phyloP scores from a whole-genome alignment of 129 eudicot species.

The Heracleum sosnowskyi region DNA sequence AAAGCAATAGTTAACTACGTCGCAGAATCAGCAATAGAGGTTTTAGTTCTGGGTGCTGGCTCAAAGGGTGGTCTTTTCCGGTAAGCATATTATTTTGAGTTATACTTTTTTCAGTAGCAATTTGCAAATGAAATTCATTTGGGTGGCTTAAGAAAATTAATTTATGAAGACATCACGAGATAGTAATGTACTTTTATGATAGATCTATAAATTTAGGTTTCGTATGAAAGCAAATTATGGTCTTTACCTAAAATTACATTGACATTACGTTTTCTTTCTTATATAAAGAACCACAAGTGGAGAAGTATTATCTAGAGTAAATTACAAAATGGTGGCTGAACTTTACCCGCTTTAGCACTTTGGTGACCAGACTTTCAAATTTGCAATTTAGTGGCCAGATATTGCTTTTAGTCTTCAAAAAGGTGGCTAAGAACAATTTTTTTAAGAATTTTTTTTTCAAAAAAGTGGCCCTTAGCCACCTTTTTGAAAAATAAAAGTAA shows the following conservation, averaged over 20 bases:
- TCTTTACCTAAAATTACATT: not conserved
- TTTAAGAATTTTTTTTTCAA: no score
- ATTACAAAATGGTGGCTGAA: no score
- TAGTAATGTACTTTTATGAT: not conserved
- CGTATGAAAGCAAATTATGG: not conserved
- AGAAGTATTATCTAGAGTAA: no score
- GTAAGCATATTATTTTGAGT: slow-evolving; percentile 4
- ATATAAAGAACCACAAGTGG: no score
- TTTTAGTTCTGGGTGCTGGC: slow-evolving; percentile 60
- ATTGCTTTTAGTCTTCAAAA: no score
- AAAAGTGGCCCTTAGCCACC: no score
- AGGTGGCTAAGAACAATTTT: no score
- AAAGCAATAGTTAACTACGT: slow-evolving; percentile 60
- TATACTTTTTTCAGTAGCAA: not conserved
- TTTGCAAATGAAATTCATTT: not conserved
- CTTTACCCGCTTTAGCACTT: no score
- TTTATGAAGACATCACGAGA: not conserved
- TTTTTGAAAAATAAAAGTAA: no score
- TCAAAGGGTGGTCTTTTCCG: slow-evolving; percentile 55
- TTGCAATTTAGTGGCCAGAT: no score
- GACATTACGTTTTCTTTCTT: not conserved
- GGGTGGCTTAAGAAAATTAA: not conserved
- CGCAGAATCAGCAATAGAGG: slow-evolving; percentile 56
- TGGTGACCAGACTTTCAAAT: no score
- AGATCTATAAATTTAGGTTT: not conserved